phyloP scores from a whole-genome alignment of 1,284 basidiomycete species.

The Schizopora paradoxa region DNA sequence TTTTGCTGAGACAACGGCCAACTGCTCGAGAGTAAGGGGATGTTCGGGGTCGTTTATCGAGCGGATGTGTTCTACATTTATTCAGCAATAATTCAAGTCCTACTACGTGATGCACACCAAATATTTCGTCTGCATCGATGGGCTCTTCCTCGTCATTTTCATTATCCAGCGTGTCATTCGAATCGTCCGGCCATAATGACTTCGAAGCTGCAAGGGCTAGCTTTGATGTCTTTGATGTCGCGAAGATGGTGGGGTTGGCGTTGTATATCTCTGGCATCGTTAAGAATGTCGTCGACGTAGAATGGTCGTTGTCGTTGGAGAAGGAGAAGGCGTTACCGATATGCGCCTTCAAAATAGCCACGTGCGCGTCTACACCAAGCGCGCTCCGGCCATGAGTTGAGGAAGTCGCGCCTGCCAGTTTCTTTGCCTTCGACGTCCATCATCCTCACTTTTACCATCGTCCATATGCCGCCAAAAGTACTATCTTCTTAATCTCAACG shows the following conservation, averaged over 20 bases:
- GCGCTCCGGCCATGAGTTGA: too few species aligned
- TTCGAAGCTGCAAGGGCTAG: constrained; percentile 31
- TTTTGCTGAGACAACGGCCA: constrained; percentile 88
- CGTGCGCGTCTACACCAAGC: too few species aligned
- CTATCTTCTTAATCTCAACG: too few species aligned
- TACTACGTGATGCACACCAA: constrained; percentile 40
- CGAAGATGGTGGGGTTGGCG: constrained; percentile 57
- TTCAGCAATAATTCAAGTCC: neutral
- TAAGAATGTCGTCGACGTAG: too few species aligned
- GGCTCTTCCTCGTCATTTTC: constrained; percentile 40
- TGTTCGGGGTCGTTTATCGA: constrained; percentile 97
- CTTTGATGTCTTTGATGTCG: constrained; percentile 36
- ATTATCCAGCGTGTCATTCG: constrained; percentile 29
- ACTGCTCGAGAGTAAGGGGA: constrained; percentile 90
- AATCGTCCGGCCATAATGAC: constrained; percentile 46
- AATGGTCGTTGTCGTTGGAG: neutral
- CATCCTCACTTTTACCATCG: too few species aligned
- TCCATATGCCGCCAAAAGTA: too few species aligned
- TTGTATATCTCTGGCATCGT: constrained; percentile 56
- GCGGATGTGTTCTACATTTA: constrained; percentile 80
- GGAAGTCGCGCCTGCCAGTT: too few species aligned
- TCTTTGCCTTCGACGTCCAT: too few species aligned
- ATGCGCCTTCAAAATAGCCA: too few species aligned
- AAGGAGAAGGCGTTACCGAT: neutral
- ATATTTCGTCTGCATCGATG: constrained; percentile 69